These are phyloP conservation scores for Helianthus tuberosus DNA, from an alignment of 129 eudicot species.

Conservation along the genomic window DNA sequence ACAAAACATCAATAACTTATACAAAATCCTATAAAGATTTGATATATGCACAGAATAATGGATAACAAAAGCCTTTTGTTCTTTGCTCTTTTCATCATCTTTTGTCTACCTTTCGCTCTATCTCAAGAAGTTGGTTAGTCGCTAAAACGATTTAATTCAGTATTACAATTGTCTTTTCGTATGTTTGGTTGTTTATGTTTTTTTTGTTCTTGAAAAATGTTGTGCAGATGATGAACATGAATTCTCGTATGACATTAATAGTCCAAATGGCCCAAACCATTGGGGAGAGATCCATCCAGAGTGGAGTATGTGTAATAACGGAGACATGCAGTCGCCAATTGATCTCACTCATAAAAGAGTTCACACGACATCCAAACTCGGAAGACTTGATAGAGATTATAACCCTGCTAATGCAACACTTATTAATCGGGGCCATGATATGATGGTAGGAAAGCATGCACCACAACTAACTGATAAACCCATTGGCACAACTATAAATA, in stretches of 20 bases:
- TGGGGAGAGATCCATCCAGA: slow-evolving; percentile 60
- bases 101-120: not conserved
- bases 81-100: slow-evolving; percentile 28
- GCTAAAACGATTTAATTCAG: not conserved
- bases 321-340: slow-evolving; percentile 70
- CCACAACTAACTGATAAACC: too few relatives aligned
- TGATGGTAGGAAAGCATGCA: slow-evolving; percentile 37
- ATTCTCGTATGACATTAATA: slow-evolving; percentile 32
- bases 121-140: slow-evolving; percentile 59
- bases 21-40: slow-evolving; percentile 16
- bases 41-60: slow-evolving; percentile 20
- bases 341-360: slow-evolving; percentile 47
- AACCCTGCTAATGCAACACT: slow-evolving; percentile 59
- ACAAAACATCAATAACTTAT: slow-evolving; percentile 19
- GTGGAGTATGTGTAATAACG: slow-evolving; percentile 50
- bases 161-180: not conserved
- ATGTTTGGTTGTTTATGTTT: not conserved
- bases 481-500: too few relatives aligned
- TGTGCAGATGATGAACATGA: slow-evolving; percentile 52
- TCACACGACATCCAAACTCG: slow-evolving; percentile 34
- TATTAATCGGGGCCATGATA: slow-evolving; percentile 62
- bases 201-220: not conserved
- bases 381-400: slow-evolving; percentile 44
- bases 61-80: slow-evolving; percentile 18
- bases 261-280: slow-evolving; percentile 42